These are phyloP conservation scores for Globomyces pollinis-pini DNA, from an alignment of 192 early-diverging fungal genomes.

Conservation along the genomic window DNA sequence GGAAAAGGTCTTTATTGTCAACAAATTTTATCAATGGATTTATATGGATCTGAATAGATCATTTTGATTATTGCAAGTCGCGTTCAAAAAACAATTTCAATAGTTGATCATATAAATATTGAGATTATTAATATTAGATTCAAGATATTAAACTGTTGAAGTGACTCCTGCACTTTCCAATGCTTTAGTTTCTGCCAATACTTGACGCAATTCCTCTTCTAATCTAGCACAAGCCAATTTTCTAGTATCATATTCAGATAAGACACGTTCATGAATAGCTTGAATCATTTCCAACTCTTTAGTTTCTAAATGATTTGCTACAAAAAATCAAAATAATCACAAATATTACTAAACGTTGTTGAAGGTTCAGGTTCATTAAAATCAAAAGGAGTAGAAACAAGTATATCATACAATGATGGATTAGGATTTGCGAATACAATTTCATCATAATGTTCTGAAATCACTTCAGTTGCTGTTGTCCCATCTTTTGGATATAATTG, in stretches of 20 bases:
- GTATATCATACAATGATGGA: not conserved
- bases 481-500: slow-evolving; percentile 85
- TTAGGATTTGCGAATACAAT: slow-evolving; percentile 37
- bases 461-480: slow-evolving; percentile 51
- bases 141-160: no score
- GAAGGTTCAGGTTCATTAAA: not conserved
- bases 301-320: not conserved
- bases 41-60: no score
- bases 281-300: not conserved
- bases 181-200: no score
- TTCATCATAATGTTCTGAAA: slow-evolving; percentile 75
- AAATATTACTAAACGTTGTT: not conserved
- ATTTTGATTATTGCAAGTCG: no score
- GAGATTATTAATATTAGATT: no score
- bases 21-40: no score
- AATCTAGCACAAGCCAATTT: not conserved
- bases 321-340: not conserved
- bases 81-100: no score
- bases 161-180: no score
- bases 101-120: no score
- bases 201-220: not conserved
- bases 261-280: not conserved
- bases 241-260: slow-evolving; percentile 2
- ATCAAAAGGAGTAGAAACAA: not conserved
- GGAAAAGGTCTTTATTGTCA: no score